Evolutionary conservation across 108 stramenopile species (phyloP).

Genomic region (Skeletonema grethae): DNA sequence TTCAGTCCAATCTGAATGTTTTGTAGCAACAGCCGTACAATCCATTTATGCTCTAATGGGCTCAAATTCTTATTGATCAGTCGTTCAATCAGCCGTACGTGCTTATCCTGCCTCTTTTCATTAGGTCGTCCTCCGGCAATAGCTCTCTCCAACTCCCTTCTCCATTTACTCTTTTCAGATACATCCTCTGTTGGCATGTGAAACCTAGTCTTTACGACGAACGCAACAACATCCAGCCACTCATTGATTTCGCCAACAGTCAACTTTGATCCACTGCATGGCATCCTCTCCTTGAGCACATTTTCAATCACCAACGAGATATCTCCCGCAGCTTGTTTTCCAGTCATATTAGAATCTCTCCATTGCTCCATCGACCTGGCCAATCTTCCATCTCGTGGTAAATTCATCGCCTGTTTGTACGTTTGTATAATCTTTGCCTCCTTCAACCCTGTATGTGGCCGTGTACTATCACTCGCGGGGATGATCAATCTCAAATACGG

Average conservation of each 20-base stretch:
- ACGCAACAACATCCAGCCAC: conserved; percentile 73
- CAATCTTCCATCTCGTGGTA: conserved; percentile 30
- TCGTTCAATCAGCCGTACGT: conserved; percentile 39
- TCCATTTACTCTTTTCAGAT: conserved; percentile 16
- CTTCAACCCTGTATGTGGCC: conserved; percentile 64
- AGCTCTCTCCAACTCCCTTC: conserved; percentile 20
- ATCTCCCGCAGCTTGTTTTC: conserved; percentile 61
- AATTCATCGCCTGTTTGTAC: conserved; percentile 67
- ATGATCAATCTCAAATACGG: conserved; percentile 73
- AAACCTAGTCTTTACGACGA: conserved; percentile 31
- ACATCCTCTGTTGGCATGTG: conserved; percentile 10
- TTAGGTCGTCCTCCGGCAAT: conserved; percentile 5
- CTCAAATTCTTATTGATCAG: conserved; percentile 43
- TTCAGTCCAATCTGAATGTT: conserved; percentile 64
- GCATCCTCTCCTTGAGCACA: conserved; percentile 55
- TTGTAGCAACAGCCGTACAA: conserved; percentile 72
- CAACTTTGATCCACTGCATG: conserved; percentile 40
- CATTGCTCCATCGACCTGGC: conserved; percentile 58
- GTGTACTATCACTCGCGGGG: conserved; percentile 67
- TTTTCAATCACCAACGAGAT: conserved; percentile 64
- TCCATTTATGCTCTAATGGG: conserved; percentile 87
- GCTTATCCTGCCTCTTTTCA: conserved; percentile 37
- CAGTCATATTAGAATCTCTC: conserved; percentile 60
- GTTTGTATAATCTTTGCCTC: conserved; percentile 71
- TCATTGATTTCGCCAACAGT: conserved; percentile 74